Evolutionary conservation across 169 alveolate species (phyloP), one percentile per base, ranked within the genome.

Genomic region (Condylostoma magnum): DNA sequence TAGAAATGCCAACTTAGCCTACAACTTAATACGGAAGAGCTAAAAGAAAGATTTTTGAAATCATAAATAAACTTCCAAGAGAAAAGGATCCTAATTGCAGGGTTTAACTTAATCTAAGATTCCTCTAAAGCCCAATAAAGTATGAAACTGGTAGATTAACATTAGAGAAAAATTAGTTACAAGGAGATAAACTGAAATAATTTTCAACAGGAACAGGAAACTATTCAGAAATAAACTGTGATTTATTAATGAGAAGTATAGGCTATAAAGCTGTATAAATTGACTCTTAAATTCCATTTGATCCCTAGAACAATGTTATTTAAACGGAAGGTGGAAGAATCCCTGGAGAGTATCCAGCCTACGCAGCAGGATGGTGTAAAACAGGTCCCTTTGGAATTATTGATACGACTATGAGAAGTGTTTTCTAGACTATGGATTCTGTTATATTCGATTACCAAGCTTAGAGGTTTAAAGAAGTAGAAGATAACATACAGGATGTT

Each of bases 361-460:
- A 77, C 47, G 81, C 60, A 2, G 47, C 81, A 8, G 89, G 89
- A 22, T 82, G 89, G 89, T 69, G 63, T 12, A 82, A 75, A 58
- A 46, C 86, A 46, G 89, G 89, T 2, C 89, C 89, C 10, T 22
- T 37, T 27, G 89, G 89, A 25, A 77, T 82, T 18, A 66, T 82
- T 43, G 89, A 82, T 57, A 54, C 85, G 0, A 82, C 89, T 38
- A 44, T 82, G 33, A 69, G 86, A 66, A 83, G 68, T 33, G 33
- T 68, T 15, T 46, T 60, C 6, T 15, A 81, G 20, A 81, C 89
- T 10, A 52, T 54, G 18, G 63, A 66, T 30, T 46, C 68, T 20
- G 63, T 82, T 12, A 76, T 71, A 37, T 31, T 38, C 18, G 79
- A 82, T 57, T 15, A 70, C 12, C 68, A 80, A 22, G 6, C 36